Evolutionary conservation across 1,284 basidiomycete species (phyloP).

Genomic region (Apiotrichum laibachii): DNA sequence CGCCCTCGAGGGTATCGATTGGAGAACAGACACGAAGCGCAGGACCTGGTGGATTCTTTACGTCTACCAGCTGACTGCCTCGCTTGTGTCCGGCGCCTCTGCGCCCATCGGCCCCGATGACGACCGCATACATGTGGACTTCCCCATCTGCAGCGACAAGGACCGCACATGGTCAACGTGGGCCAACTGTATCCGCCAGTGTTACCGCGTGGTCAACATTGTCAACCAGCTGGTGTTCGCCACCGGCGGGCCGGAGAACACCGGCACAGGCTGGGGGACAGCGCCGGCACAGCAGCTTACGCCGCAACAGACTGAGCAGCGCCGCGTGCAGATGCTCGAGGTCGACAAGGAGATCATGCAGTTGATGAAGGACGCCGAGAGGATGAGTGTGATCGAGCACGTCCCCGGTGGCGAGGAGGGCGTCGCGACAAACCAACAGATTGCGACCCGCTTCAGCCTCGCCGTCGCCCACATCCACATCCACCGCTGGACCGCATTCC

Average conservation of each 20-base stretch:
- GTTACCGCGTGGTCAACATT: slow-evolving; percentile 36
- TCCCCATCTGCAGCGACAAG: slow-evolving; percentile 41
- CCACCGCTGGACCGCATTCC: slow-evolving; percentile 50
- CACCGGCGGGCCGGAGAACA: neutral
- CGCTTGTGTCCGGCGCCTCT: slow-evolving; percentile 33
- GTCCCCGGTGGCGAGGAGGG: slow-evolving; percentile 51
- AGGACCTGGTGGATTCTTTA: slow-evolving; percentile 51
- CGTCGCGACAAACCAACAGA: slow-evolving; percentile 49
- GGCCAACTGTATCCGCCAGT: slow-evolving; percentile 42
- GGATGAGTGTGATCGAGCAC: slow-evolving; percentile 39
- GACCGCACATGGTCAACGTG: slow-evolving; percentile 48
- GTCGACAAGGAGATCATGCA: slow-evolving; percentile 44
- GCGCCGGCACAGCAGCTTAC: neutral
- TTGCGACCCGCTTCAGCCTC: slow-evolving; percentile 43
- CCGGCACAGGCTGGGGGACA: too few relatives aligned
- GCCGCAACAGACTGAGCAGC: neutral
- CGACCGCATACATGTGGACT: slow-evolving; percentile 43
- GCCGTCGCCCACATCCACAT: slow-evolving; percentile 50
- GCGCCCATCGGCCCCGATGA: slow-evolving; percentile 43
- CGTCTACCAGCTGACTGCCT: slow-evolving; percentile 35
- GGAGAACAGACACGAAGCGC: slow-evolving; percentile 46
- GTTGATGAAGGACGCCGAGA: slow-evolving; percentile 46
- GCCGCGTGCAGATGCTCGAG: slow-evolving; percentile 31
- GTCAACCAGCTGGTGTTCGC: slow-evolving; percentile 42
- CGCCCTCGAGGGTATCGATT: slow-evolving; percentile 45